Evolutionary conservation across 73 alveolate species (phyloP).

Genomic region (Blepharisma stoltei): DNA sequence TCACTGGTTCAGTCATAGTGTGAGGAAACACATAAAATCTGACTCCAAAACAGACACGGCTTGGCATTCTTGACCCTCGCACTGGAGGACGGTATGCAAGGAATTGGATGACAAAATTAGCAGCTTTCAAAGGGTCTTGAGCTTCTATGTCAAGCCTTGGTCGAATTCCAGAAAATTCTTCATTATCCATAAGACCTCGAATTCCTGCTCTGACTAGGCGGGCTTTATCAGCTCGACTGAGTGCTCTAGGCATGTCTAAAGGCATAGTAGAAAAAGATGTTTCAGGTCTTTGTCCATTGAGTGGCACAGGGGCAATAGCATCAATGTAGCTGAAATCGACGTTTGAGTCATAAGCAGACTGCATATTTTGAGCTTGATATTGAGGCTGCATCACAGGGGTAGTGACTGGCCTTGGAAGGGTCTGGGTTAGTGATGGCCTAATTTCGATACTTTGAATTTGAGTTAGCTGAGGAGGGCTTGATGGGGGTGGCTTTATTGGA

Average conservation of each 20-base stretch:
- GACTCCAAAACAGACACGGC: conserved; percentile 1
- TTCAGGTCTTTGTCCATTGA: too few relatives aligned
- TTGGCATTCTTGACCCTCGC: neutral
- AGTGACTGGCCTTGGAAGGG: too few relatives aligned
- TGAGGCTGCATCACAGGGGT: too few relatives aligned
- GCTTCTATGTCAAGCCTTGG: conserved; percentile 31
- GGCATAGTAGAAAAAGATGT: neutral
- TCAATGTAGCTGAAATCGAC: too few relatives aligned
- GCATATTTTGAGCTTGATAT: too few relatives aligned
- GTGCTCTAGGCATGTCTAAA: neutral
- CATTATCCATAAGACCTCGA: conserved; percentile 28
- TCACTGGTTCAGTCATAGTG: conserved; percentile 11
- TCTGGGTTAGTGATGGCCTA: too few relatives aligned
- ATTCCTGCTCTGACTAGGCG: conserved; percentile 19
- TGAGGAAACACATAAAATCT: conserved; percentile 6
- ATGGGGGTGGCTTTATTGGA: too few relatives aligned
- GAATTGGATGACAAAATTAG: conserved; percentile 12
- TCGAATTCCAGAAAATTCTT: neutral
- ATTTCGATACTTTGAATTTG: too few relatives aligned
- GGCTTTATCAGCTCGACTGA: conserved; percentile 27
- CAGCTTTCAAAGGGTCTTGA: conserved; percentile 28
- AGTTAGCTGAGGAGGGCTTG: too few relatives aligned
- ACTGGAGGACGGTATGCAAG: neutral
- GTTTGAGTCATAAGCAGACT: too few relatives aligned
- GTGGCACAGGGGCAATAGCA: too few relatives aligned